Conservation (phyloP, 2,329 filamentous ascomycete species). For the Incumbomyces delicatus region DNA sequence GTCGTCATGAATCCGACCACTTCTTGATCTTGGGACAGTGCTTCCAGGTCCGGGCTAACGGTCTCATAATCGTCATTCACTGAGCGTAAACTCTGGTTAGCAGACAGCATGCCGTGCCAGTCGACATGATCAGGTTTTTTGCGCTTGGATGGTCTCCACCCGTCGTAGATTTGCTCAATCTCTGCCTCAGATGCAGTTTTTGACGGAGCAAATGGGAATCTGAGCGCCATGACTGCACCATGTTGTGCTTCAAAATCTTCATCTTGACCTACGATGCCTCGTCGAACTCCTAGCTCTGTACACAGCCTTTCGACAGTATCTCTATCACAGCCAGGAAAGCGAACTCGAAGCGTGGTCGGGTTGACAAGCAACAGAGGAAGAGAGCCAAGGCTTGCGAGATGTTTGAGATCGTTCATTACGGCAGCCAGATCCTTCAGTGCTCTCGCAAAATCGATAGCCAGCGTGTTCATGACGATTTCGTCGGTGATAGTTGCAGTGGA, state of each 20-base stretch:
- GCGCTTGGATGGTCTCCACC: constrained; percentile 22
- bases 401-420: constrained; percentile 70
- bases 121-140: constrained; percentile 37
- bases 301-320: constrained; percentile 74
- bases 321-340: constrained; percentile 84
- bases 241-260: constrained; percentile 58
- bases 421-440: constrained; percentile 73
- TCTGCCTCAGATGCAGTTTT: constrained; percentile 35
- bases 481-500: constrained; percentile 59
- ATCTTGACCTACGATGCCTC: constrained; percentile 73
- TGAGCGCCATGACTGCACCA: constrained; percentile 64
- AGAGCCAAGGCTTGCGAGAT: constrained; percentile 67
- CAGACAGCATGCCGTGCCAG: constrained; percentile 49
- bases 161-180: constrained; percentile 31
- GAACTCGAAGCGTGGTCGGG: constrained; percentile 60
- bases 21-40: constrained; percentile 1
- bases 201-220: constrained; percentile 76
- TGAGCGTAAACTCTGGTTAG: neutral
- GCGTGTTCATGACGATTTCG: constrained; percentile 71
- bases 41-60: neutral
- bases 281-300: constrained; percentile 72
- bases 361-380: constrained; percentile 67
- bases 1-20: neutral
- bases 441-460: constrained; percentile 80
- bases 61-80: constrained; percentile 1